A percentile compares a stretch with the other conserved stretches of the same genome.
These are phyloP conservation scores for Zoysia matrella DNA, from an alignment of 202 grass and related monocot species.

Conservation along the genomic window DNA sequence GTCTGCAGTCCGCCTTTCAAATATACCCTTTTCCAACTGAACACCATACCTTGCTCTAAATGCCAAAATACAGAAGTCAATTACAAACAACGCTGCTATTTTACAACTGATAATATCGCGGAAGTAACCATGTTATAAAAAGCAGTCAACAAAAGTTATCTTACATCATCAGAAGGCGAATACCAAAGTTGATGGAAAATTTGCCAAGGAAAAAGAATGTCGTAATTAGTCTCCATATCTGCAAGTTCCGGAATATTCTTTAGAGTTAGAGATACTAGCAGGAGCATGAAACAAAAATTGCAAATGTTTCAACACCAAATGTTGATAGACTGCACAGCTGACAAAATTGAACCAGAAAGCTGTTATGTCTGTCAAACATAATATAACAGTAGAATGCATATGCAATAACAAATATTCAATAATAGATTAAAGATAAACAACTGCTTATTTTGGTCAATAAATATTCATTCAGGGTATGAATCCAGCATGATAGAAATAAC, in stretches of 20 bases:
- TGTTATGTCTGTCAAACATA: neutral
- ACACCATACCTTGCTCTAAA: conserved; percentile 95
- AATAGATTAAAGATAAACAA: neutral
- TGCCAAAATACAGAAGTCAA: conserved; percentile 43
- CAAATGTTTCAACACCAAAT: conserved; percentile 5
- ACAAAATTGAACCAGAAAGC: neutral
- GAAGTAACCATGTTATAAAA: conserved; percentile 11
- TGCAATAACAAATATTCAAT: neutral
- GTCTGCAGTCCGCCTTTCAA: conserved; percentile 82
- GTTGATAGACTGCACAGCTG: conserved; percentile 10
- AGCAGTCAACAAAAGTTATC: conserved; percentile 14
- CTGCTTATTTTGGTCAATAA: neutral
- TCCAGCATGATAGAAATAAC: conserved; percentile 3
- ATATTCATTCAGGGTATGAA: neutral
- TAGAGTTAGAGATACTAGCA: neutral
- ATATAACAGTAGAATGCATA: neutral
- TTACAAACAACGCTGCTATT: conserved; percentile 12
- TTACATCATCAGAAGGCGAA: conserved; percentile 97
- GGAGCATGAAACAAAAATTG: neutral
- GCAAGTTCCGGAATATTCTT: conserved; percentile 26
- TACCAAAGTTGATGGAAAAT: conserved; percentile 95
- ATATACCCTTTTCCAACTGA: conserved; percentile 87
- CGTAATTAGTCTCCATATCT: conserved; percentile 95
- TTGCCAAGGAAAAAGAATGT: conserved; percentile 74
- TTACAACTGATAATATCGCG: conserved; percentile 10